Conservation (phyloP, 2,329 filamentous ascomycete genomes). For the Epichloe hybrida region DNA sequence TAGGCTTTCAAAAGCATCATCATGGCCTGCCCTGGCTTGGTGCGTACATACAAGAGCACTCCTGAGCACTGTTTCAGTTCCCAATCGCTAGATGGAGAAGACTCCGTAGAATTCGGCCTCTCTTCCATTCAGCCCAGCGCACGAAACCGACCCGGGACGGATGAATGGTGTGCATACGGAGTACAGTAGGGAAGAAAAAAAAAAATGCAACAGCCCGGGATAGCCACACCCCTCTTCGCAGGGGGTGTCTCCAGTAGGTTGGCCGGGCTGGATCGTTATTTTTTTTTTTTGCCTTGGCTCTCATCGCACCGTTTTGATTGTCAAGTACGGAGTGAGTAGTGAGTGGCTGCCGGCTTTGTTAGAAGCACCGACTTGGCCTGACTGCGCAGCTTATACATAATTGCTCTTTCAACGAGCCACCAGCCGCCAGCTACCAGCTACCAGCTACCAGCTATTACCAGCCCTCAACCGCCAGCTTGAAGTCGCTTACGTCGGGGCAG, state of each 20-base stretch:
- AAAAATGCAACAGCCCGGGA: not conserved
- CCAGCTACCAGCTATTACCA: too few species aligned
- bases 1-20: too few species aligned
- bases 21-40: too few species aligned
- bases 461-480: not conserved
- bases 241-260: not conserved
- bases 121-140: not conserved
- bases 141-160: not conserved
- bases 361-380: constrained; percentile 3
- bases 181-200: too few species aligned
- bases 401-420: not conserved
- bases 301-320: constrained; percentile 1
- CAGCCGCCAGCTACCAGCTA: too few species aligned
- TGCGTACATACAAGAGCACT: too few species aligned
- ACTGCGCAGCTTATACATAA: not conserved
- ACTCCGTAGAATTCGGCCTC: not conserved
- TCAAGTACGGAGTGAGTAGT: not conserved
- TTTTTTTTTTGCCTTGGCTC: not conserved
- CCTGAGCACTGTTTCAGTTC: too few species aligned
- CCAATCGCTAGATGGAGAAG: too few species aligned
- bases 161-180: not conserved
- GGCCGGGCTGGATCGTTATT: not conserved
- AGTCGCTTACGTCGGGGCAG: not conserved
- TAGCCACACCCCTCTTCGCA: not conserved
- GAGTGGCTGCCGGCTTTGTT: constrained; percentile 1